phyloP scores from a whole-genome alignment of 164 flowering plant species.

The Vitis rupestris region DNA sequence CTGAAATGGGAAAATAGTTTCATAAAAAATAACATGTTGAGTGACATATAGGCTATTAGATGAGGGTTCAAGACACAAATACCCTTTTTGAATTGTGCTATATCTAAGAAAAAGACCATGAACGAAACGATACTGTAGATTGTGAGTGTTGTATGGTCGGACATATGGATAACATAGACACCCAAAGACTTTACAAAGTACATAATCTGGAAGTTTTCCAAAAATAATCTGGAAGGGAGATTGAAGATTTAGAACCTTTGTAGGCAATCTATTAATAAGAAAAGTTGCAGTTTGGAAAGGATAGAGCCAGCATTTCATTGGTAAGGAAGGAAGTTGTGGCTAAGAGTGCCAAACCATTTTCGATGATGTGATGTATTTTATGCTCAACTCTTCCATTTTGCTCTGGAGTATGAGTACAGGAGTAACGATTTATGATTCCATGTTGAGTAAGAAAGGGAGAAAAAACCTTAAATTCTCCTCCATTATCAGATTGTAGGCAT shows the following conservation, averaged over 20 bases:
- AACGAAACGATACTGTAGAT: too few relatives aligned
- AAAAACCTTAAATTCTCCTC: conserved; percentile 11
- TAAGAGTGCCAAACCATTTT: conserved; percentile 16
- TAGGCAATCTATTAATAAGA: conserved; percentile 18
- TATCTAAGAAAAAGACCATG: too few relatives aligned
- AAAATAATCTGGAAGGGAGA: conserved; percentile 1
- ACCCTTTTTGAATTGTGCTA: too few relatives aligned
- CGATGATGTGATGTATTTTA: conserved; percentile 6
- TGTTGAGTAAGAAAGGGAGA: background rate
- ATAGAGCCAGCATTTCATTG: conserved; percentile 12
- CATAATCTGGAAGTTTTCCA: too few relatives aligned
- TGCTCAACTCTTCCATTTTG: conserved; percentile 17
- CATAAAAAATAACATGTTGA: too few relatives aligned
- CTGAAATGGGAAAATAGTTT: too few relatives aligned
- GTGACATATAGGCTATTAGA: too few relatives aligned
- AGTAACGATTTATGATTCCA: conserved; percentile 9
- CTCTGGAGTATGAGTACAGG: conserved; percentile 22
- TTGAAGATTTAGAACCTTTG: background rate
- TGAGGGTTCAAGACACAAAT: too few relatives aligned
- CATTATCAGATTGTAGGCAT: conserved; percentile 8
- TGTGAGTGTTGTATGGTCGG: too few relatives aligned
- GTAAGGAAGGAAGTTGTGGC: conserved; percentile 7
- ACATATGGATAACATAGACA: too few relatives aligned
- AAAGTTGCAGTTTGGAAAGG: conserved; percentile 17
- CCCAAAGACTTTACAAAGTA: too few relatives aligned